phyloP scores from a whole-genome alignment of 2,329 filamentous ascomycete genomes.

The Septoria petroselini region DNA sequence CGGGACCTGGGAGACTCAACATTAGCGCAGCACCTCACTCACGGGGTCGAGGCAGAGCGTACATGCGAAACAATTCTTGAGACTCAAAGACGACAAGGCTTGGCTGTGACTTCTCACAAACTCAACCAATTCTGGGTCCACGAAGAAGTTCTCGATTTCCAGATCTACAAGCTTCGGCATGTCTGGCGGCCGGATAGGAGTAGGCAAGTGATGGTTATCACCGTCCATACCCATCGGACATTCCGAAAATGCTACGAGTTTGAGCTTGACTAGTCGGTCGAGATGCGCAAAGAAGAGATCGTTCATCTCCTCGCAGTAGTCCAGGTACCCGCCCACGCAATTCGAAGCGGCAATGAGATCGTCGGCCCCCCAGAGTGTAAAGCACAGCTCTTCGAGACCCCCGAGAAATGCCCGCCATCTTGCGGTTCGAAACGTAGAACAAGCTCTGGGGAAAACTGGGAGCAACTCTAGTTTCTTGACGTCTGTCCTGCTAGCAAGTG shows the following conservation, averaged over 20 bases:
- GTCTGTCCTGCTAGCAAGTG: constrained; percentile 1
- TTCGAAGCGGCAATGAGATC: constrained; percentile 9
- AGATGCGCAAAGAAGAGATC: constrained; percentile 12
- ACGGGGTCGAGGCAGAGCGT: background rate
- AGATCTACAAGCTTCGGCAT: constrained; percentile 8
- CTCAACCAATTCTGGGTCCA: constrained; percentile 7
- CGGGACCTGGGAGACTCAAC: background rate
- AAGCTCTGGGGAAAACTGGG: constrained; percentile 5
- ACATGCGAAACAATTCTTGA: constrained; percentile 6
- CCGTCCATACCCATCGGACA: background rate
- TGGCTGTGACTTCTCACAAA: background rate
- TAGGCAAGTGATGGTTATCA: background rate
- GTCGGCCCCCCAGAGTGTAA: constrained; percentile 11
- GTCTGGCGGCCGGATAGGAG: background rate
- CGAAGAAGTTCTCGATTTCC: constrained; percentile 8
- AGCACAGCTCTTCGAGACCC: background rate
- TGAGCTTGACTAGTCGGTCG: background rate
- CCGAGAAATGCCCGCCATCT: constrained; percentile 3
- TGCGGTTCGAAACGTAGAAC: background rate
- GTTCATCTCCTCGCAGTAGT: constrained; percentile 3
- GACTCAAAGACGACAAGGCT: background rate
- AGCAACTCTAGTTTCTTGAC: background rate
- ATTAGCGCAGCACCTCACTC: background rate
- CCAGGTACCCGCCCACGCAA: constrained; percentile 3
- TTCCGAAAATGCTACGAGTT: background rate